phyloP scores from a whole-genome alignment of 768 basidiomycete species.

The Termitomyces sp. region DNA sequence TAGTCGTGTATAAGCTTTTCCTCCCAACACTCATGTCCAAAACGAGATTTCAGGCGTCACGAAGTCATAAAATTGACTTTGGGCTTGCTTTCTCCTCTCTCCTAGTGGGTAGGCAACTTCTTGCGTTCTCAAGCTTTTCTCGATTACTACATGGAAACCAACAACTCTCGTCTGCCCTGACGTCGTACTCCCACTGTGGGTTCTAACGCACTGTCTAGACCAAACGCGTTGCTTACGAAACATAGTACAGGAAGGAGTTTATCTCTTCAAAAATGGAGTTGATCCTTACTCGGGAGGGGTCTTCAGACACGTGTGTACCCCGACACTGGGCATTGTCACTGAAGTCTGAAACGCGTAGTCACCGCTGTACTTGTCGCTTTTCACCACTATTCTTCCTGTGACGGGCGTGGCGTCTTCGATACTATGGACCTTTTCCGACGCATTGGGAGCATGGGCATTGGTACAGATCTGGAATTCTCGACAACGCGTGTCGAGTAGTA shows the following conservation, averaged over 20 bases:
- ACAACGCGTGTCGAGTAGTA: constrained; percentile 44
- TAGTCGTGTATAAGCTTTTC: neutral
- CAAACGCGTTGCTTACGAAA: constrained; percentile 8
- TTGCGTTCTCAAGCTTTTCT: constrained; percentile 52
- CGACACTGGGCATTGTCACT: neutral
- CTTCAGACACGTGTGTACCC: constrained; percentile 74
- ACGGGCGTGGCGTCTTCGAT: constrained; percentile 47
- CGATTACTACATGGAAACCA: constrained; percentile 62
- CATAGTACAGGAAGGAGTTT: constrained; percentile 87
- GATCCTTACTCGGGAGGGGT: constrained; percentile 87
- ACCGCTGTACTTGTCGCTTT: constrained; percentile 73
- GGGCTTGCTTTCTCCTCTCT: constrained; percentile 37
- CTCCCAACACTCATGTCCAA: constrained; percentile 12
- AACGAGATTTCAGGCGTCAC: neutral
- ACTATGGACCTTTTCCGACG: constrained; percentile 72
- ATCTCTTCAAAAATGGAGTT: constrained; percentile 71
- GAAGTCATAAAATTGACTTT: constrained; percentile 12
- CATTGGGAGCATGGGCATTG: constrained; percentile 65
- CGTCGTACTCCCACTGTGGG: constrained; percentile 76
- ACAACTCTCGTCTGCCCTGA: constrained; percentile 79
- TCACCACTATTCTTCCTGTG: constrained; percentile 66
- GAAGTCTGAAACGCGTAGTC: constrained; percentile 47
- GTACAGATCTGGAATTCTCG: constrained; percentile 67
- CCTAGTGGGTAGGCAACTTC: constrained; percentile 46
- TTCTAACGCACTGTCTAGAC: constrained; percentile 13